Conservation (phyloP, 768 basidiomycete species). For the Lentinus tigrinus region DNA sequence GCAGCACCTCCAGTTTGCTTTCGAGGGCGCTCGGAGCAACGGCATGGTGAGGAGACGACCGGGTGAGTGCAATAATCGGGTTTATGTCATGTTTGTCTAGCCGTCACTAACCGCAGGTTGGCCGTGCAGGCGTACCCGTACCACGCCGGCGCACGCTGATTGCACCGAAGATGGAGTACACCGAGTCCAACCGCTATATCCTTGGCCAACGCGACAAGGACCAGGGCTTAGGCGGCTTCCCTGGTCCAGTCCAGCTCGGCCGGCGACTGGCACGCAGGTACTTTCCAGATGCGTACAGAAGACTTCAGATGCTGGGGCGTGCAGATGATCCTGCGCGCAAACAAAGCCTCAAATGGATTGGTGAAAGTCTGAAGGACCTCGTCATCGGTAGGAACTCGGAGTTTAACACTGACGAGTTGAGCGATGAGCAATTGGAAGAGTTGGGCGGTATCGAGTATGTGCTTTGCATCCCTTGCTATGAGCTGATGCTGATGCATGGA, state of each 20-base stretch:
- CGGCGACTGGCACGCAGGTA: slow-evolving; percentile 35
- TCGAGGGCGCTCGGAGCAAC: background rate
- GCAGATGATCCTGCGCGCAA: background rate
- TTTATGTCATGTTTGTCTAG: background rate
- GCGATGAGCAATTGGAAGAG: slow-evolving; percentile 66
- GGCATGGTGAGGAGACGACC: slow-evolving; percentile 5
- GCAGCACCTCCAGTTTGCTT: slow-evolving; percentile 5
- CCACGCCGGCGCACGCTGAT: slow-evolving; percentile 36
- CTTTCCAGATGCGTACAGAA: slow-evolving; percentile 43
- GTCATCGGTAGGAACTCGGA: slow-evolving; percentile 60
- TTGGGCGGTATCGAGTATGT: slow-evolving; percentile 75
- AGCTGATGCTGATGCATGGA: background rate
- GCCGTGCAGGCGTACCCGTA: slow-evolving; percentile 24
- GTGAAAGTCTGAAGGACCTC: slow-evolving; percentile 35
- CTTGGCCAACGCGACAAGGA: slow-evolving; percentile 32
- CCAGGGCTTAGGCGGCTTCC: slow-evolving; percentile 46
- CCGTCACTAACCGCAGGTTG: background rate
- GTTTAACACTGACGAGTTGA: slow-evolving; percentile 52
- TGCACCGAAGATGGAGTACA: slow-evolving; percentile 4
- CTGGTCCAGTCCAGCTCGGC: slow-evolving; percentile 42
- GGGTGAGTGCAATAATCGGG: slow-evolving; percentile 1
- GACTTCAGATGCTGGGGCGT: background rate
- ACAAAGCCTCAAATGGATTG: slow-evolving; percentile 35
- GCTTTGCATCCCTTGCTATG: background rate
- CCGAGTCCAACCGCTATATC: background rate